Base-by-base conservation (phyloP, 768 basidiomycete species). In the Tephrocybe sp. region DNA sequence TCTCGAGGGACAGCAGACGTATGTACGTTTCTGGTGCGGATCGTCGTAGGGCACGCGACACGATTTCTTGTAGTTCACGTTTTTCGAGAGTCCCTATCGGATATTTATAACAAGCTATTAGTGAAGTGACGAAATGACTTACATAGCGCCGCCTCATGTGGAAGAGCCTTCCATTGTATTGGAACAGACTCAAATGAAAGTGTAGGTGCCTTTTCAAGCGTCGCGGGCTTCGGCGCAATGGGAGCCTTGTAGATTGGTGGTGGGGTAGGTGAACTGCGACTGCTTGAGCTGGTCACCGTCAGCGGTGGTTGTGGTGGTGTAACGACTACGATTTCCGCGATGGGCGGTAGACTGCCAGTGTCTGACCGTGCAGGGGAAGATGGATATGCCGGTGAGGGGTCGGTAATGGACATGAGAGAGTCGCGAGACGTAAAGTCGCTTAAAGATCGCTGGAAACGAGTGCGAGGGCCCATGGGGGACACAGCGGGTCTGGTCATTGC, bases 11-110 rank as follows among this genome's bases (percentile, higher is more conserved):
- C 18, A 91, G 74, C 9, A 91, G 72, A 3, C 88, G 86, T 44
- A 90, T 80, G 58, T 83, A 87, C 2, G 85, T 83, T 52, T 86
- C 85, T 53, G 77, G 74, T 0, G 86, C 82, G 9, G 86, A 86
- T 17, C 78, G 71, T 12, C 85, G 80, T 57, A 91, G 88, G 4
- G 86, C 85, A 6, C 79, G 75, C 25, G 87, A 84, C 17, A 89
- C 88, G 52, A 89, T 79, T 20, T 79, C 73, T 61, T 90, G 89
- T 25, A 90, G 77, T 55, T 88, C 69, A 60, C 71, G 56, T 61
- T 79, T 63, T 63, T 81, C 80, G 68, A 90, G 70, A 62, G 86
- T 79, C 78, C 77, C 78, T 80, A 55, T 36, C 28, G 11, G 28
- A 24, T 24, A 42, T 30, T 38, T 48, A 51, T 37, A 40, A 53